These are phyloP conservation scores for Euryodendron excelsum DNA, from an alignment of 148 eudicot species.

Conservation along the genomic window DNA sequence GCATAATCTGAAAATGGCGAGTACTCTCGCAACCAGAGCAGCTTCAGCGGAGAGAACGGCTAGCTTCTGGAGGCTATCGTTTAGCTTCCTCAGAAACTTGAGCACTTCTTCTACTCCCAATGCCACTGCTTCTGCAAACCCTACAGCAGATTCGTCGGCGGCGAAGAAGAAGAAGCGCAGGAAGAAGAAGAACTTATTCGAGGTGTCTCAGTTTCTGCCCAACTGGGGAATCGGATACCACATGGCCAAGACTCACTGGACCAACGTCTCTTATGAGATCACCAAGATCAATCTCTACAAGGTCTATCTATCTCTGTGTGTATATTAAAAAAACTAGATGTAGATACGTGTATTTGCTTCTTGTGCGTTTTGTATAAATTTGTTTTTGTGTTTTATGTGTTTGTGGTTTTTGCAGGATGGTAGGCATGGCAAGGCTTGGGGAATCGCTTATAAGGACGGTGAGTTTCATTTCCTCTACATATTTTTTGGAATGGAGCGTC, in stretches of 20 bases:
- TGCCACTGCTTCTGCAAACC: slow-evolving; percentile 20
- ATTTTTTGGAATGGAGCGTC: neutral
- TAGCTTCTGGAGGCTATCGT: slow-evolving; percentile 31
- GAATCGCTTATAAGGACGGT: slow-evolving; percentile 77
- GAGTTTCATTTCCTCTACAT: slow-evolving; percentile 24
- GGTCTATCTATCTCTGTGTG: too few relatives aligned
- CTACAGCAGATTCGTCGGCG: slow-evolving; percentile 24
- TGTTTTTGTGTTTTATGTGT: neutral
- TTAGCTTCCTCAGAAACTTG: slow-evolving; percentile 33
- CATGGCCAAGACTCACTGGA: slow-evolving; percentile 87
- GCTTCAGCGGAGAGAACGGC: slow-evolving; percentile 24
- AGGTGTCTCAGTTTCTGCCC: slow-evolving; percentile 79
- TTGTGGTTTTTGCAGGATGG: slow-evolving; percentile 67
- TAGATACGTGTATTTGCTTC: neutral
- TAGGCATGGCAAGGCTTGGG: slow-evolving; percentile 97
- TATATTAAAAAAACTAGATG: too few relatives aligned
- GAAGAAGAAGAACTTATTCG: slow-evolving; percentile 85
- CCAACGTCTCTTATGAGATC: slow-evolving; percentile 72
- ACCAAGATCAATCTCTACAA: slow-evolving; percentile 93
- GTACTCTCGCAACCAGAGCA: slow-evolving; percentile 31
- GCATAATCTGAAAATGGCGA: slow-evolving; percentile 41
- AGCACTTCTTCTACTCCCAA: slow-evolving; percentile 27
- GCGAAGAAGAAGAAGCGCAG: slow-evolving; percentile 40
- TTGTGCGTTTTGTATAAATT: slow-evolving; percentile 13
- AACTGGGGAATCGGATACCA: slow-evolving; percentile 94